Evolutionary conservation across 108 stramenopile species (phyloP).

Genomic region (Epipyxis sp.): DNA sequence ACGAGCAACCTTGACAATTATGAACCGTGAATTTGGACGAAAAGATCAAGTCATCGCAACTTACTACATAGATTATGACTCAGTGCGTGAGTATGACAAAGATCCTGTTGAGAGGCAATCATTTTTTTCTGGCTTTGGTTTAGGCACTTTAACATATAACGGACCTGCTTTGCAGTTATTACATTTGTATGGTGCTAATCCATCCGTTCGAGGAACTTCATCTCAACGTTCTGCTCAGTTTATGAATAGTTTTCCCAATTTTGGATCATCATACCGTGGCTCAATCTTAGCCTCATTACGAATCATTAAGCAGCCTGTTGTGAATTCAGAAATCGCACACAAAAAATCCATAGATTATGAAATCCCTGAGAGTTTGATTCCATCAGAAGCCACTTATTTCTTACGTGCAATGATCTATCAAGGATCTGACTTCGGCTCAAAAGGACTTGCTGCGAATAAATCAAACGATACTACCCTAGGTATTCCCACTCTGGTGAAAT

Average conservation of each 20-base stretch:
- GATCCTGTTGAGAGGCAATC: background rate
- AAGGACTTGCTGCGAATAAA: background rate
- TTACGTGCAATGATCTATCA: background rate
- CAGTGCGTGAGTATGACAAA: background rate
- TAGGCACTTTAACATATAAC: background rate
- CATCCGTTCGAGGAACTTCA: background rate
- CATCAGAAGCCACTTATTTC: background rate
- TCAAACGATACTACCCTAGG: too few species aligned
- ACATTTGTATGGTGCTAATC: conserved; percentile 1
- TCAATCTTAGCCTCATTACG: background rate
- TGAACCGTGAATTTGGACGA: conserved; percentile 1
- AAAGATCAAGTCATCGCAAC: conserved; percentile 1
- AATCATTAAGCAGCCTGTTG: background rate
- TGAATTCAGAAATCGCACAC: background rate
- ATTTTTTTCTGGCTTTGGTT: background rate
- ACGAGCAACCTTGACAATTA: background rate
- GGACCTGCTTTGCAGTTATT: background rate
- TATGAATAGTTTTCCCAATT: background rate
- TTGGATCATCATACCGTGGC: background rate
- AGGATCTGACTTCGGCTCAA: background rate
- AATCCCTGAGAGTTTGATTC: background rate
- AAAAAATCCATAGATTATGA: background rate
- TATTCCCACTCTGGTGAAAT: background rate
- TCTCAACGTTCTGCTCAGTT: background rate
- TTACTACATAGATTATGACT: background rate